These are phyloP conservation scores for Solanum clarkiae DNA, from an alignment of 257 asterid species.

Conservation along the genomic window DNA sequence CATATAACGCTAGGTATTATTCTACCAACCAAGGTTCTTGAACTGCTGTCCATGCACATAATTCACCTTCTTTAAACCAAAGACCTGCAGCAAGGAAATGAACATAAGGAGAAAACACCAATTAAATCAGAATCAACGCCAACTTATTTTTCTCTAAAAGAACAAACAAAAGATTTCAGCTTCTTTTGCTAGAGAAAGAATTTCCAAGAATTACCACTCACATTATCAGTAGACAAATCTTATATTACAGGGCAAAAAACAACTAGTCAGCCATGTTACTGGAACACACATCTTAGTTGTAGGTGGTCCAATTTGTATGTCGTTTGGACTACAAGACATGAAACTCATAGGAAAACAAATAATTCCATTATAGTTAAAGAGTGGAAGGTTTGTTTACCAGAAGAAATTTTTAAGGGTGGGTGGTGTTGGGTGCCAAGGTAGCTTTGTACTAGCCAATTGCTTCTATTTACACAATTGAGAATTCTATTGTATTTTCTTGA, in stretches of 20 bases:
- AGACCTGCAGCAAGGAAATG: slow-evolving; percentile 31
- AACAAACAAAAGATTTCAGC: neutral
- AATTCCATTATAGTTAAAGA: neutral
- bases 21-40: slow-evolving; percentile 71
- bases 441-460: neutral
- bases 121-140: neutral
- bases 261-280: neutral
- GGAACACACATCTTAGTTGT: neutral
- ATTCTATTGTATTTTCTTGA: neutral
- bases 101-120: neutral
- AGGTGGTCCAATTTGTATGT: neutral
- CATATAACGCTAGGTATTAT: slow-evolving; percentile 3
- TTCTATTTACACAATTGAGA: neutral
- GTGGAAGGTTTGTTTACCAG: neutral
- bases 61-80: slow-evolving; percentile 78
- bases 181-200: neutral
- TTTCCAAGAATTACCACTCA: neutral
- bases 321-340: neutral
- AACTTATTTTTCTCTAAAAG: neutral
- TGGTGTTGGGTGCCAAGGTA: neutral
- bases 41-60: slow-evolving; percentile 54
- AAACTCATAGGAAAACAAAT: neutral
- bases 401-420: neutral
- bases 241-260: neutral
- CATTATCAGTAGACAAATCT: neutral